These are phyloP conservation scores for Lecanosticta acicola DNA, from an alignment of 2,329 filamentous ascomycete genomes.

Conservation along the genomic window DNA sequence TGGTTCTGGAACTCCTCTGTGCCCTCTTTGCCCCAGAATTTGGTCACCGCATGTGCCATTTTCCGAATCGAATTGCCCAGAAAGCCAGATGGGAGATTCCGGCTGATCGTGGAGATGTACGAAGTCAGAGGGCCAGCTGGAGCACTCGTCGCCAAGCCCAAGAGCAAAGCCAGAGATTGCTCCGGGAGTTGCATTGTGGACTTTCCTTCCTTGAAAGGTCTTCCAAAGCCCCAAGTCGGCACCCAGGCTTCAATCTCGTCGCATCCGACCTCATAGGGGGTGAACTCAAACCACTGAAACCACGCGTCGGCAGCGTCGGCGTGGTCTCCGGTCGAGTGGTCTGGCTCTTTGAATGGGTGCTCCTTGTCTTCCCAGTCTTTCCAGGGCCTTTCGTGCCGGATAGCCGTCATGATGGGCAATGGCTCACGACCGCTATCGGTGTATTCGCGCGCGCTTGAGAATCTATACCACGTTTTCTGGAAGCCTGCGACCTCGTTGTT, in stretches of 20 bases:
- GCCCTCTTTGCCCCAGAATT: conserved; percentile 32
- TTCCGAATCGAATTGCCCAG: conserved; percentile 29
- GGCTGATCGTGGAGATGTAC: conserved; percentile 31
- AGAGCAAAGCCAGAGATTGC: conserved; percentile 31
- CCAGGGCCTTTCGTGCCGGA: conserved; percentile 28
- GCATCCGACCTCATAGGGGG: conserved; percentile 34
- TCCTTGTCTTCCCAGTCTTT: conserved; percentile 27
- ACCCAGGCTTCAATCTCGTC: conserved; percentile 34
- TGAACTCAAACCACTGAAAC: conserved; percentile 36
- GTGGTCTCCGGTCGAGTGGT: conserved; percentile 23
- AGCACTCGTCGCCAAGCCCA: conserved; percentile 31
- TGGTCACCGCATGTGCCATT: conserved; percentile 23
- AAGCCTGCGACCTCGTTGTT: conserved; percentile 21
- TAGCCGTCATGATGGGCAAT: conserved; percentile 27
- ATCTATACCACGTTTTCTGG: conserved; percentile 29
- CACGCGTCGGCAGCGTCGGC: conserved; percentile 33
- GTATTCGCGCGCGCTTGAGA: conserved; percentile 24
- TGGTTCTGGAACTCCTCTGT: conserved; percentile 33
- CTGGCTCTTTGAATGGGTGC: conserved; percentile 25
- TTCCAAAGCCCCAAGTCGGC: conserved; percentile 34
- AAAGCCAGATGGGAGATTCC: conserved; percentile 29
- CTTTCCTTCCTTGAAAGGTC: conserved; percentile 31
- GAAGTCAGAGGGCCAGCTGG: conserved; percentile 32
- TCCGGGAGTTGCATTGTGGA: conserved; percentile 32
- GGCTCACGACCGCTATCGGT: conserved; percentile 25